Base-by-base conservation (phyloP, 2,329 filamentous ascomycete genomes). In the Epicoccum nigrum region DNA sequence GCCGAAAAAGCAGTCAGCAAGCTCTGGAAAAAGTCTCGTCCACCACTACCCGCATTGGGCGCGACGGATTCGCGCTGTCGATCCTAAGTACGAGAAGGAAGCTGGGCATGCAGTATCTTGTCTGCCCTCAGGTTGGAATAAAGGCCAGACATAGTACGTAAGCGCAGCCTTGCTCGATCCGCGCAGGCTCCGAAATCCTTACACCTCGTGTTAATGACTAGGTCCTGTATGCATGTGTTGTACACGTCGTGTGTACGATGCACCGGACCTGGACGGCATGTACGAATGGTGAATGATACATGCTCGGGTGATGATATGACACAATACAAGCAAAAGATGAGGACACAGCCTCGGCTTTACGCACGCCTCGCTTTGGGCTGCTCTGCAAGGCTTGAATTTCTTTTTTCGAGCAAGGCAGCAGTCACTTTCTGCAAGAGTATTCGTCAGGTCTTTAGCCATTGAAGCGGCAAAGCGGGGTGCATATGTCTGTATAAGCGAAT, bases 341-440 rank as follows among this genome's bases (percentile, higher is more conserved):
- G 45, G 41, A 51, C 35, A 45, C 40, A 51, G 34, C 12, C 21
- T 19, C 17, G 7, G 34, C 12, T 15, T 21, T 16, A 25, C 12
- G 42, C 43, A 51, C 37, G 37, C 42, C 38, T 42, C 46, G 27
- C 49, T 27, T 20, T 15, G 31, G n/a, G n/a, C n/a, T n/a, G n/a
- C n/a, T n/a, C n/a, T 25, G 23, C 17, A 13, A 46, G 38, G 49
- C 49, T 34, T 47, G 33, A 27, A 31, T 39, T 32, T 39, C 27
- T 21, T 27, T 7, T 3, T 39, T 35, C 11, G 13, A 43, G 43
- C 33, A 47, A 52, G 39, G 49, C 21, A 43, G 20, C 43, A 17
- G 35, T 32, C 23, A 31, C 11, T 43, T 19, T 31, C 17, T 42
- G 45, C 38, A 48, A 20, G 21, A 19, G 30, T 30, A 8, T 38